Percentiles rank a stretch among this genome's conserved stretches.
Conservation (phyloP, 371 early-diverging fungal species). For the Mortierella sp. region DNA sequence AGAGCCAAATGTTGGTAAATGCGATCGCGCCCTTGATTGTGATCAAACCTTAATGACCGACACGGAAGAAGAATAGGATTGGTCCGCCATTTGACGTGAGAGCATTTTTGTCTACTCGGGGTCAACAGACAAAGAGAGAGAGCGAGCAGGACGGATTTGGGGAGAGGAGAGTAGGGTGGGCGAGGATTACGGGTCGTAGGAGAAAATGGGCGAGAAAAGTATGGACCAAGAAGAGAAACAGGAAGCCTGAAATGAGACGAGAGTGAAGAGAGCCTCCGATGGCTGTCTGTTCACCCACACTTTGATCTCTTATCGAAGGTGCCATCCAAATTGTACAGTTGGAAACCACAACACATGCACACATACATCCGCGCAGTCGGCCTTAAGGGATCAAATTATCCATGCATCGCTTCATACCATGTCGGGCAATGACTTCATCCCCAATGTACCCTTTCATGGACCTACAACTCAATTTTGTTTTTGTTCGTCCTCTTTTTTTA, state of each 20-base stretch:
- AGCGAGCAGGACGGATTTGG: neutral
- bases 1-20: constrained; percentile 21
- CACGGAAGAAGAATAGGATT: constrained; percentile 1
- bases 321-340: neutral
- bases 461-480: neutral
- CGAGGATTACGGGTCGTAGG: too few species aligned
- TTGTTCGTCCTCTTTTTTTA: neutral
- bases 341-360: neutral
- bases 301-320: neutral
- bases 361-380: neutral
- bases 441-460: neutral
- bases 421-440: neutral
- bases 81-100: neutral
- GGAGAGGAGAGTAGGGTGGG: neutral
- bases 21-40: constrained; percentile 48
- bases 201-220: neutral
- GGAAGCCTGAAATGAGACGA: neutral
- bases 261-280: neutral
- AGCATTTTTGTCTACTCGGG: neutral
- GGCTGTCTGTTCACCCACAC: neutral
- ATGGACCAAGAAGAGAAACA: neutral
- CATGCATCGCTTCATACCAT: neutral
- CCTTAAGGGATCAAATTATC: neutral
- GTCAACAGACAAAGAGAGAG: neutral
- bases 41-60: constrained; percentile 44